These are phyloP conservation scores for Trichoderma oligosporum DNA, from an alignment of 2,329 filamentous ascomycete genomes.

Conservation along the genomic window DNA sequence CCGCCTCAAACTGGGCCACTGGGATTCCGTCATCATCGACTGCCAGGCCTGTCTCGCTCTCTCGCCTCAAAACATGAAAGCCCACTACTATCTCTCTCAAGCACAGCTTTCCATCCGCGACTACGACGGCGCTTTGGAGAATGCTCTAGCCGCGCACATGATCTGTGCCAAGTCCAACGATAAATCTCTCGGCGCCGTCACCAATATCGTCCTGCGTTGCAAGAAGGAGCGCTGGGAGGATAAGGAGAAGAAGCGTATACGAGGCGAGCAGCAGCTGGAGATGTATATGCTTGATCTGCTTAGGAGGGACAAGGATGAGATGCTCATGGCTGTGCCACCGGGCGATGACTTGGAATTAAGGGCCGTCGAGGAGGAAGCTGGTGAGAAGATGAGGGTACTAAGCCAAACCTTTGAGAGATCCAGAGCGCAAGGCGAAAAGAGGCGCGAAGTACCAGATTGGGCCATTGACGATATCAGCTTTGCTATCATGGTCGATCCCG, in stretches of 20 bases:
- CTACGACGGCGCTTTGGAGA: conserved; percentile 67
- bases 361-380: conserved; percentile 47
- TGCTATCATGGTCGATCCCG: conserved; percentile 68
- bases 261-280: conserved; percentile 57
- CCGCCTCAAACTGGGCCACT: conserved; percentile 68
- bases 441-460: conserved; percentile 68
- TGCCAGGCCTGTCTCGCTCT: conserved; percentile 71
- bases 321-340: conserved; percentile 34
- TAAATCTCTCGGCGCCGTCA: conserved; percentile 67
- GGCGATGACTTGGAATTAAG: conserved; percentile 45
- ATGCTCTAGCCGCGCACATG: conserved; percentile 69
- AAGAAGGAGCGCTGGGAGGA: conserved; percentile 86
- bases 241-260: conserved; percentile 58
- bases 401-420: conserved; percentile 51
- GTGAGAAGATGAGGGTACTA: conserved; percentile 44
- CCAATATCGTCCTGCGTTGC: conserved; percentile 68
- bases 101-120: conserved; percentile 66
- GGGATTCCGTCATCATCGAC: conserved; percentile 72
- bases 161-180: conserved; percentile 61
- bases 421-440: conserved; percentile 41
- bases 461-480: conserved; percentile 74
- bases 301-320: conserved; percentile 43
- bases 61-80: conserved; percentile 67
- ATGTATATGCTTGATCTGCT: conserved; percentile 54
- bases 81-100: conserved; percentile 77